phyloP scores from a whole-genome alignment of 2,329 filamentous ascomycete species.

The Orbilia ellipsospora region DNA sequence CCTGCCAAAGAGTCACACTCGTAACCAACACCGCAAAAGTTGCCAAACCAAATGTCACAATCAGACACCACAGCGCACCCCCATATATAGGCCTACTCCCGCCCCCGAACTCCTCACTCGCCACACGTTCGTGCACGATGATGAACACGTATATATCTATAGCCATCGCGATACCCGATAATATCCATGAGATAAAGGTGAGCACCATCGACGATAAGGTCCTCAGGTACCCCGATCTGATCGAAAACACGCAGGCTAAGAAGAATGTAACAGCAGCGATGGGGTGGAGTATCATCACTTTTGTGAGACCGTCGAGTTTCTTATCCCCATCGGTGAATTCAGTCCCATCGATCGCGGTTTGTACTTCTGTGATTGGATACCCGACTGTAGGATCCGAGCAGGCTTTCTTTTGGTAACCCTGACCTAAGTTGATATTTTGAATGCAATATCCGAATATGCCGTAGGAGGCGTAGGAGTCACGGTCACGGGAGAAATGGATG shows the following conservation, averaged over 20 bases:
- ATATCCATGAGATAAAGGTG: slow-evolving; percentile 21
- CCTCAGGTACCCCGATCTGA: slow-evolving; percentile 36
- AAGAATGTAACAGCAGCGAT: slow-evolving; percentile 29
- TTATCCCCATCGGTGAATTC: slow-evolving; percentile 41
- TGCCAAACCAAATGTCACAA: slow-evolving; percentile 18
- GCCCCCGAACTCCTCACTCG: slow-evolving; percentile 31
- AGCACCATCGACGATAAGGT: slow-evolving; percentile 24
- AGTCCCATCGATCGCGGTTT: slow-evolving; percentile 45
- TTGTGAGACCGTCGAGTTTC: slow-evolving; percentile 37
- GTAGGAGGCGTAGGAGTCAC: slow-evolving; percentile 45
- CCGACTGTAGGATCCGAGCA: slow-evolving; percentile 42
- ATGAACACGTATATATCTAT: slow-evolving; percentile 39
- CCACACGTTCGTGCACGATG: slow-evolving; percentile 34
- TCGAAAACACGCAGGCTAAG: slow-evolving; percentile 21
- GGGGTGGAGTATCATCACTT: slow-evolving; percentile 49
- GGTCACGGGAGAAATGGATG: slow-evolving; percentile 39
- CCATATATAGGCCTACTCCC: slow-evolving; percentile 29
- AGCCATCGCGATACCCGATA: slow-evolving; percentile 29
- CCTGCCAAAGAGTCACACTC: slow-evolving; percentile 38
- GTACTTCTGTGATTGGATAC: slow-evolving; percentile 41
- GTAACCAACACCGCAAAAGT: slow-evolving; percentile 25
- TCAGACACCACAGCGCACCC: slow-evolving; percentile 36
- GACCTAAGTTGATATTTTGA: slow-evolving; percentile 44
- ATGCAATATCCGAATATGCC: slow-evolving; percentile 51
- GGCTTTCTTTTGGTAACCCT: slow-evolving; percentile 42